Conservation (phyloP, 805 yeast species). For the Spathaspora boniae region DNA sequence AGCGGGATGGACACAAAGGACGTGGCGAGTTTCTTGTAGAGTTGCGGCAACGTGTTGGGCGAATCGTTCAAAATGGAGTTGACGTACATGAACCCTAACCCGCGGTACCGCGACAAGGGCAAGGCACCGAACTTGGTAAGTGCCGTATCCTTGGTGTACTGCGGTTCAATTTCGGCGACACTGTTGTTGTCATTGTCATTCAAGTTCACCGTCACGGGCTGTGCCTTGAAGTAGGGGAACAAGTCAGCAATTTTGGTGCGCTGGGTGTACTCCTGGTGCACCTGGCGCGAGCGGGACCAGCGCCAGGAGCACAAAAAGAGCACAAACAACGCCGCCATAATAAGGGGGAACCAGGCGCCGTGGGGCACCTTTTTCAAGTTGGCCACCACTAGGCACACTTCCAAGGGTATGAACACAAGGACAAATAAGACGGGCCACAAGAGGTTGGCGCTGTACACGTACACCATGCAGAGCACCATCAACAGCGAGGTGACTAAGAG, state of each 20-base stretch:
- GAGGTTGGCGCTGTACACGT: slow-evolving; percentile 40
- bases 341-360: slow-evolving; percentile 63
- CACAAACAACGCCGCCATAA: slow-evolving; percentile 39
- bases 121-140: slow-evolving; percentile 19
- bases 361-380: slow-evolving; percentile 50
- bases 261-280: slow-evolving; percentile 32
- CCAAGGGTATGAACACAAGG: slow-evolving; percentile 45
- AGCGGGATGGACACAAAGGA: slow-evolving; percentile 43
- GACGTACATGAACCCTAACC: slow-evolving; percentile 42
- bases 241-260: slow-evolving; percentile 34
- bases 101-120: slow-evolving; percentile 23
- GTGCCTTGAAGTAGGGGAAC: slow-evolving; percentile 19
- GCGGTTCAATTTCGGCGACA: background rate
- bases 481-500: slow-evolving; percentile 49
- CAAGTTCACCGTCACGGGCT: slow-evolving; percentile 6
- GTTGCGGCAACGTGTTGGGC: slow-evolving; percentile 45
- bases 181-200: slow-evolving; percentile 1
- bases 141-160: background rate
- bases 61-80: slow-evolving; percentile 33
- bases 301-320: slow-evolving; percentile 45
- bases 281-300: slow-evolving; percentile 41
- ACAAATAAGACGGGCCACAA: slow-evolving; percentile 32
- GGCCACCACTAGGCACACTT: slow-evolving; percentile 43
- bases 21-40: slow-evolving; percentile 34
- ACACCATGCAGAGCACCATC: slow-evolving; percentile 41